Evolutionary conservation across 768 basidiomycete species (phyloP), one percentile per base, ranked within the genome.

Genomic region (Gautieria morchelliformis): DNA sequence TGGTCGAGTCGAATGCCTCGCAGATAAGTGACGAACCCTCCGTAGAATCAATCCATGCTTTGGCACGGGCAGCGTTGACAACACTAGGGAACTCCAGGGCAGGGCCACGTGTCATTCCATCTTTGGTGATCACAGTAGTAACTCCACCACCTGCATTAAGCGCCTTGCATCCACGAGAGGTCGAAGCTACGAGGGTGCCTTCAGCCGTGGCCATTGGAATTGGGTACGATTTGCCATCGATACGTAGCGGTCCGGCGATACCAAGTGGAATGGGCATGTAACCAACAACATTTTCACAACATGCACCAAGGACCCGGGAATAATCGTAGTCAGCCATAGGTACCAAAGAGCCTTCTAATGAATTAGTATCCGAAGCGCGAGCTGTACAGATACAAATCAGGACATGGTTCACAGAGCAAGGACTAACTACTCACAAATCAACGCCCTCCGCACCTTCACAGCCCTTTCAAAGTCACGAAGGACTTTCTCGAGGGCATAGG

Each of bases 191-290:
- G 55, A 99, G 83, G 0, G 96, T 98, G 59, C 96, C 96, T 69
- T 99, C 96, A n/a, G 96, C 94, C 5, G 96, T 99, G 44, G 96
- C 96, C 96, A 99, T 98, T 8, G 96, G 96, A 64, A 99, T 94
- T 41, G 85, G 95, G 64, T 84, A 83, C 48, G 84, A 72, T 42
- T 79, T 73, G 32, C 90, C 93, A 64, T 99, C 95, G 66, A 99
- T 80, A 45, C 81, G 89, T 37, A 99, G 82, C 3, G 96, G 96
- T 2, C 96, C 96, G 15, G 96, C 96, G 59, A 98, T 87, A 63
- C 96, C 96, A 52, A 98, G 84, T 0, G 96, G 96, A 39, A 99
- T 71, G 42, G 95, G 96, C 69, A 97, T 92, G 69, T 90, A 99
- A 33, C 96, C 96, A 49, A 98, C 82, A 52, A 99, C 96, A 69